Evolutionary conservation across 2,329 filamentous ascomycete species (phyloP).

Genomic region (Fusarium avenaceum): DNA sequence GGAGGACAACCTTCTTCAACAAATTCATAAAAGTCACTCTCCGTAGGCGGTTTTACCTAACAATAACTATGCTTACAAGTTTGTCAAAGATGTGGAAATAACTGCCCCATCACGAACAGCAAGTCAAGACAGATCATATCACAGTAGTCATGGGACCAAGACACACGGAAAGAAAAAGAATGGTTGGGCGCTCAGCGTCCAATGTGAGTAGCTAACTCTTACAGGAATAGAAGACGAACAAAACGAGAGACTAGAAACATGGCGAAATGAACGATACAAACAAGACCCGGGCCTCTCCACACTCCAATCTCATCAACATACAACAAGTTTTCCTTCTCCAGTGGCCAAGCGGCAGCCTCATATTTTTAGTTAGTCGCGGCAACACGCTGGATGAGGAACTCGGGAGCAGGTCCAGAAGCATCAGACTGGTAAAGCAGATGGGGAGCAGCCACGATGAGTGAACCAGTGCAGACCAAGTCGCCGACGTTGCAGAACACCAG

Average conservation of each 20-base stretch:
- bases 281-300: conserved; percentile 1
- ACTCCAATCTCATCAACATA: neutral
- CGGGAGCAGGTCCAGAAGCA: conserved; percentile 29
- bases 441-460: conserved; percentile 47
- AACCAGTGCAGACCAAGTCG: conserved; percentile 56
- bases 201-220: neutral
- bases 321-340: too few species aligned
- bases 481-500: conserved; percentile 54
- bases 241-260: neutral
- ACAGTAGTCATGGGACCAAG: too few species aligned
- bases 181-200: too few species aligned
- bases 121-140: too few species aligned
- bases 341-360: neutral
- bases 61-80: too few species aligned
- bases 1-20: too few species aligned
- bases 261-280: neutral
- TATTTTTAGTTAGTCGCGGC: conserved; percentile 8
- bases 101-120: too few species aligned
- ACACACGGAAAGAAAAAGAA: too few species aligned
- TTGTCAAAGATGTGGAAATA: too few species aligned
- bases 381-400: conserved; percentile 33
- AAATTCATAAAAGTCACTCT: too few species aligned
- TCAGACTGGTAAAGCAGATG: conserved; percentile 32
- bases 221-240: neutral
- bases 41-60: too few species aligned